Percentiles rank a stretch among this genome's conserved stretches.
Conservation (phyloP, 306 rosid species). For the Gleditsia sinensis region DNA sequence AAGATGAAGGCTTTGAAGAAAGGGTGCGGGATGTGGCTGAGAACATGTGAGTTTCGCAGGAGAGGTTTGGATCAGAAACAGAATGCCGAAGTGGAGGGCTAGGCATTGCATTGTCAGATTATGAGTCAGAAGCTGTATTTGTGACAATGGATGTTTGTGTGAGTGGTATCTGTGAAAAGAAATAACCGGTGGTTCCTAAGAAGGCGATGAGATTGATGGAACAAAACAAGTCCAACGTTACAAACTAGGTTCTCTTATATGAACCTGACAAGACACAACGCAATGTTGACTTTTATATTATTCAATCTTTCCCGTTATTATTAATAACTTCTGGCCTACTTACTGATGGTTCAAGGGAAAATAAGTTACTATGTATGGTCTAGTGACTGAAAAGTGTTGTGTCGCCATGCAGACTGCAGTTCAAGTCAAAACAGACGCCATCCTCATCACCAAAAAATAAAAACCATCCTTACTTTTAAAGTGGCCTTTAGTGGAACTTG, state of each 20-base stretch:
- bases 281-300: too few relatives aligned
- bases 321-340: too few relatives aligned
- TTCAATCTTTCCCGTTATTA: too few relatives aligned
- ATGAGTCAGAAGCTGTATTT: not conserved
- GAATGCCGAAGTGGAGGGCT: slow-evolving; percentile 11
- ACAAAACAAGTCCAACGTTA: not conserved
- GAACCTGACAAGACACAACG: too few relatives aligned
- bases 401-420: too few relatives aligned
- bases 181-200: not conserved
- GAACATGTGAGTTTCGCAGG: slow-evolving; percentile 1
- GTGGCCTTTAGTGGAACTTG: too few relatives aligned
- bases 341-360: too few relatives aligned
- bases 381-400: too few relatives aligned
- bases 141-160: not conserved
- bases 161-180: not conserved
- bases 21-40: not conserved
- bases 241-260: not conserved
- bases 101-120: not conserved
- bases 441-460: too few relatives aligned
- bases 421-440: too few relatives aligned
- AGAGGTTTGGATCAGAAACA: not conserved
- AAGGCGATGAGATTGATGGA: not conserved
- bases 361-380: too few relatives aligned
- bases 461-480: too few relatives aligned
- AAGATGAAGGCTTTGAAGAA: not conserved